phyloP scores from a whole-genome alignment of 2,329 filamentous ascomycete genomes.

The Aspergillus cejpii region DNA sequence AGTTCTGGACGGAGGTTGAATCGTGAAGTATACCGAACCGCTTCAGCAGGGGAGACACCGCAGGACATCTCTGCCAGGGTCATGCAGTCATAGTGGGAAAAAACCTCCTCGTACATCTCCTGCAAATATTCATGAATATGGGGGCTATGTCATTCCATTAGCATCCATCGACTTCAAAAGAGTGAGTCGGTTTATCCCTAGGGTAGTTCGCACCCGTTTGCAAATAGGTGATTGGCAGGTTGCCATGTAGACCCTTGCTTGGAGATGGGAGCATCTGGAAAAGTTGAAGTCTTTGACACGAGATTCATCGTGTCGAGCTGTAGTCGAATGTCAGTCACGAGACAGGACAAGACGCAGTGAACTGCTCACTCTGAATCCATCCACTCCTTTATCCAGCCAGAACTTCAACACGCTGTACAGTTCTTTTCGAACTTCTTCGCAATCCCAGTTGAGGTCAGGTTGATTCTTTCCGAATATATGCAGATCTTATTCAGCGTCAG shows the following conservation, averaged over 20 bases:
- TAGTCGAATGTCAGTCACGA: not conserved
- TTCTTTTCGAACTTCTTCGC: conserved; percentile 54
- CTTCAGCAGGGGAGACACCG: conserved; percentile 28
- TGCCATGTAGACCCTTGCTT: conserved; percentile 44
- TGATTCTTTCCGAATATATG: conserved; percentile 15
- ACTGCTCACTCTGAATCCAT: conserved; percentile 56
- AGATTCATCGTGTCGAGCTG: conserved; percentile 57
- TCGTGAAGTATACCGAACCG: conserved; percentile 34
- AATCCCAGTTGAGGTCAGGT: conserved; percentile 75
- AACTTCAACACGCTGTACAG: conserved; percentile 65
- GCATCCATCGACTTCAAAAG: not conserved
- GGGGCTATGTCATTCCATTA: conserved; percentile 20
- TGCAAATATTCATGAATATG: conserved; percentile 35
- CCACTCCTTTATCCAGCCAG: conserved; percentile 66
- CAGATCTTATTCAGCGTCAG: conserved; percentile 9
- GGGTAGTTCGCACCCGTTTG: conserved; percentile 47
- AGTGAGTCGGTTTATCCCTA: not conserved
- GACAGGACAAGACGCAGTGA: not conserved
- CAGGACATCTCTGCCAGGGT: conserved; percentile 39
- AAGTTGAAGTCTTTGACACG: conserved; percentile 53
- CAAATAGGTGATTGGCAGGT: conserved; percentile 52
- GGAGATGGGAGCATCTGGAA: conserved; percentile 43
- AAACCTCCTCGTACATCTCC: conserved; percentile 31
- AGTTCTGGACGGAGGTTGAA: conserved; percentile 28
- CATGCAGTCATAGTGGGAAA: conserved; percentile 35